Percentiles rank a stretch among this genome's conserved stretches.
Conservation (phyloP, 2,329 filamentous ascomycete genomes). For the Colletotrichum lupini region DNA sequence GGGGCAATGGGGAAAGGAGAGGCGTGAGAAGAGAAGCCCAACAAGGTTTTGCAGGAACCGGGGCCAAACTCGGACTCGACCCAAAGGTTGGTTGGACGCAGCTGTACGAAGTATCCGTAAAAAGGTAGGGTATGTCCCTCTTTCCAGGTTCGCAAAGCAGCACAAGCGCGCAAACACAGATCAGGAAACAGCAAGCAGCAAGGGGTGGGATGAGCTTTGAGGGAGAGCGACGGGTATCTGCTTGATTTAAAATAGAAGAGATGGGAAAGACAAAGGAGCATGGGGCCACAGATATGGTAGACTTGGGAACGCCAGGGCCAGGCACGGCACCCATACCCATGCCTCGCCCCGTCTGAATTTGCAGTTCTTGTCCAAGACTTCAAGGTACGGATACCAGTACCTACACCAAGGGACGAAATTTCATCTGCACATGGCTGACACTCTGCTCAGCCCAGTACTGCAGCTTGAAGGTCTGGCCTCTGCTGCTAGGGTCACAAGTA, state of each 20-base stretch:
- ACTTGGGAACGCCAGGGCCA: not conserved
- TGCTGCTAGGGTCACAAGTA: not conserved
- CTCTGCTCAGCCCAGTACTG: not conserved
- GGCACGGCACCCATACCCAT: not conserved
- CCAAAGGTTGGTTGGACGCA: not conserved
- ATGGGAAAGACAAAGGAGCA: not conserved
- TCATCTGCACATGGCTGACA: not conserved
- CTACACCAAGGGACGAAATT: no score
- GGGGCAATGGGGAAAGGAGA: not conserved
- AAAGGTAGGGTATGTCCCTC: not conserved
- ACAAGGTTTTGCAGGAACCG: not conserved
- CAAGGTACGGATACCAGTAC: no score
- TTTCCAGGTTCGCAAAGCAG: not conserved
- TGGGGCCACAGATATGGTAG: not conserved
- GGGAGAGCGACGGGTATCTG: not conserved
- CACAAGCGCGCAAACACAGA: not conserved
- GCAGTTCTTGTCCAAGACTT: not conserved
- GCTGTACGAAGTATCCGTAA: not conserved
- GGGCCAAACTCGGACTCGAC: slow-evolving; percentile 1
- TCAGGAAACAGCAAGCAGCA: not conserved
- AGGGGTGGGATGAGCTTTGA: not conserved
- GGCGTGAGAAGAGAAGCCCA: not conserved
- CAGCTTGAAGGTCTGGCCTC: not conserved
- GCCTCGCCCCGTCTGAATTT: not conserved
- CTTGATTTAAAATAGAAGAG: not conserved